Evolutionary conservation across 2,329 filamentous ascomycete genomes (phyloP).

Genomic region (Sporothrix inflata): DNA sequence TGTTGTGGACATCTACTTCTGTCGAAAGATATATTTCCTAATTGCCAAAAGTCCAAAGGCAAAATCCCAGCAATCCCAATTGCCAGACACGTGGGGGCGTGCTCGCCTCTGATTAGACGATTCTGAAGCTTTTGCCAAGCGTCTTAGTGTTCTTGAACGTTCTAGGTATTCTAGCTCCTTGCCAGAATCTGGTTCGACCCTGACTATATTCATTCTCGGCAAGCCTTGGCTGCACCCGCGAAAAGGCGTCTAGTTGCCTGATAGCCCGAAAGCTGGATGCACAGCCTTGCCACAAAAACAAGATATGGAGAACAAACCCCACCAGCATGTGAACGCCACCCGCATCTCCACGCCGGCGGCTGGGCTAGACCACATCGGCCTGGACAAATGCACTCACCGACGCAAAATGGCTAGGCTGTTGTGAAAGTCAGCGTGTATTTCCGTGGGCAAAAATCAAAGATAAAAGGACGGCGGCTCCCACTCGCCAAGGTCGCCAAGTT

Average conservation of each 20-base stretch:
- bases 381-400: slow-evolving; percentile 5
- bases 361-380: background rate
- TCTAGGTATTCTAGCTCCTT: background rate
- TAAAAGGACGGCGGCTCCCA: slow-evolving; percentile 16
- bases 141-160: background rate
- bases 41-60: no score
- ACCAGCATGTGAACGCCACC: background rate
- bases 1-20: no score
- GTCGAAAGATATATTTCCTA: no score
- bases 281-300: slow-evolving; percentile 9
- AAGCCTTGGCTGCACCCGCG: background rate
- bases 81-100: background rate
- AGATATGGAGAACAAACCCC: background rate
- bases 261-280: background rate
- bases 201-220: background rate
- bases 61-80: background rate
- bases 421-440: background rate
- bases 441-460: background rate
- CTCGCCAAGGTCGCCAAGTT: slow-evolving; percentile 24
- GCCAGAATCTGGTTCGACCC: background rate
- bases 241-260: background rate
- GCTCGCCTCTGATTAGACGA: slow-evolving; percentile 2
- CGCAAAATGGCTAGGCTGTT: background rate
- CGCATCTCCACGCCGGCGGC: background rate
- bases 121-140: slow-evolving; percentile 14